These are phyloP conservation scores for Henckelia pumila DNA, from an alignment of 257 asterid genomes.

Conservation along the genomic window DNA sequence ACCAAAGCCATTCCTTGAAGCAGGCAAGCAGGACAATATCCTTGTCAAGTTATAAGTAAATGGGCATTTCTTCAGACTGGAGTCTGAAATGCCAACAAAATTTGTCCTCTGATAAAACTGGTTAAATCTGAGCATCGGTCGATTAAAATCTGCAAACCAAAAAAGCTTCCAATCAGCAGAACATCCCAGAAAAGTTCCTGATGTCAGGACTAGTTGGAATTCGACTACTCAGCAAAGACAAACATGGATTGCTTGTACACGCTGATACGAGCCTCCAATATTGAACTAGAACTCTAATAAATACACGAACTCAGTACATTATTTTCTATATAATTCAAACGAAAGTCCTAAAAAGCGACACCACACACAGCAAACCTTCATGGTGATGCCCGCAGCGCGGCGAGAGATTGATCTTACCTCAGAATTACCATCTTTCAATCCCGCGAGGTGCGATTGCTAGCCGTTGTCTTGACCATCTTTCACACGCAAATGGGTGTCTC, in stretches of 20 bases:
- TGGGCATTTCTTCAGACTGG: slow-evolving; percentile 26
- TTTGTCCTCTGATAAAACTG: slow-evolving; percentile 34
- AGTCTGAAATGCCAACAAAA: slow-evolving; percentile 29
- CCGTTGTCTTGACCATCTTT: too few relatives aligned
- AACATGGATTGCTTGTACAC: background rate
- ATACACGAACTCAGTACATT: too few relatives aligned
- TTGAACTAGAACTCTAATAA: too few relatives aligned
- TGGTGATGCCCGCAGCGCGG: background rate
- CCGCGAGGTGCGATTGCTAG: too few relatives aligned
- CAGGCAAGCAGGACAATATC: slow-evolving; percentile 27
- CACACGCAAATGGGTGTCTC: too few relatives aligned
- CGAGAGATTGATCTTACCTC: background rate
- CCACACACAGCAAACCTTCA: background rate
- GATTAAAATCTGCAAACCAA: slow-evolving; percentile 28
- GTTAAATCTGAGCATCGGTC: slow-evolving; percentile 48
- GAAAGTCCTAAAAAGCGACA: too few relatives aligned
- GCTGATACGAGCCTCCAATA: too few relatives aligned
- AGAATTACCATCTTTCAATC: background rate
- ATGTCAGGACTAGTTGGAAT: background rate
- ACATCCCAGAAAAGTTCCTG: background rate
- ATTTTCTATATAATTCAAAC: too few relatives aligned
- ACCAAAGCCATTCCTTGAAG: slow-evolving; percentile 27
- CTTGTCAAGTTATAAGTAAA: slow-evolving; percentile 32
- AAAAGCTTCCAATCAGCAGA: slow-evolving; percentile 24
- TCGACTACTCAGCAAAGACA: background rate